Percentiles rank a stretch among this genome's conserved stretches.
These are phyloP conservation scores for Xylariaceae sp. DNA, from an alignment of 2,329 filamentous ascomycete genomes.

Conservation along the genomic window DNA sequence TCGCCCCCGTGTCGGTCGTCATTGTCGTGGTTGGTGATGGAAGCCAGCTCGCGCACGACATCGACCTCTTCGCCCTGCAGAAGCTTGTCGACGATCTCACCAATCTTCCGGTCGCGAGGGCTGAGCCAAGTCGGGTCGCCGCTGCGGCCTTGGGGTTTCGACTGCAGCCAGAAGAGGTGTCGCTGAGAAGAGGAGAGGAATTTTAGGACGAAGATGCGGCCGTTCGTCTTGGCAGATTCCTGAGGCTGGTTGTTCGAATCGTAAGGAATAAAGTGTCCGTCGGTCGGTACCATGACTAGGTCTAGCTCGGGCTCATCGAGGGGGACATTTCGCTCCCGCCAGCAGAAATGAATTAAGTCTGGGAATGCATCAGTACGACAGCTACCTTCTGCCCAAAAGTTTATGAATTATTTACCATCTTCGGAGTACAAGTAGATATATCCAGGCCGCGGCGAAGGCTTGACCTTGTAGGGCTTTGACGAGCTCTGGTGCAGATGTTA, in stretches of 20 bases:
- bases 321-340: constrained; percentile 77
- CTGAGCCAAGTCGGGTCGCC: constrained; percentile 79
- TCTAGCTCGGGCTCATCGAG: constrained; percentile 79
- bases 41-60: constrained; percentile 71
- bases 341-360: constrained; percentile 96
- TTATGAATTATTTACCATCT: constrained; percentile 64
- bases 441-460: constrained; percentile 71
- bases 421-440: constrained; percentile 92
- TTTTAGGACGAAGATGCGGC: constrained; percentile 90
- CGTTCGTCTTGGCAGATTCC: constrained; percentile 70
- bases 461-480: constrained; percentile 68
- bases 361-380: constrained; percentile 21
- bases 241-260: constrained; percentile 60
- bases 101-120: constrained; percentile 81
- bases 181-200: constrained; percentile 91
- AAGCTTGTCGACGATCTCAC: constrained; percentile 80
- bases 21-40: constrained; percentile 56
- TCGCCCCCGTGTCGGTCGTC: constrained; percentile 59
- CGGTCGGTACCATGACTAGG: constrained; percentile 88
- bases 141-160: constrained; percentile 73
- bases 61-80: constrained; percentile 89
- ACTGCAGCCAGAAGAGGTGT: constrained; percentile 96
- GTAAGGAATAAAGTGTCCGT: constrained; percentile 86
- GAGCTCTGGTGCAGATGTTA: constrained; percentile 29
- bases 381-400: background rate